phyloP scores from a whole-genome alignment of 1,284 basidiomycete species.

The Leccinum pseudoinsigne region DNA sequence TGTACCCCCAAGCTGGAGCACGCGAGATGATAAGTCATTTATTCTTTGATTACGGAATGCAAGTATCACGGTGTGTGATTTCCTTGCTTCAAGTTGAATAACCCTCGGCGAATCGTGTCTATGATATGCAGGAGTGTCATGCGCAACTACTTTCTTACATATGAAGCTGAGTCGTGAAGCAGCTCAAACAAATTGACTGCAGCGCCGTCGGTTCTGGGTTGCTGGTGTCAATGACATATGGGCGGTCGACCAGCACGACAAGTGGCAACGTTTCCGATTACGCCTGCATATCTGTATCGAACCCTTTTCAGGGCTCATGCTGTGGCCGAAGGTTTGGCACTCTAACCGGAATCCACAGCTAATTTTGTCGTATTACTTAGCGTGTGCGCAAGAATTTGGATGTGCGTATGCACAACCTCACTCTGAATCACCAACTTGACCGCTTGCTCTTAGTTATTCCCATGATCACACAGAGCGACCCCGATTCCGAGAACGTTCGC shows the following conservation, averaged over 20 bases:
- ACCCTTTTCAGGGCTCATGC: neutral
- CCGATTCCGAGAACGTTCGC: no score
- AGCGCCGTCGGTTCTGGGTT: neutral
- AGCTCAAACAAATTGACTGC: neutral
- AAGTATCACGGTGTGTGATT: no score
- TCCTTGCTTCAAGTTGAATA: no score
- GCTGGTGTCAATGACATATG: neutral
- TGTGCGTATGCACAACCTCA: conserved; percentile 1
- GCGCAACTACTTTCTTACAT: neutral
- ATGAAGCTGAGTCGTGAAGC: neutral
- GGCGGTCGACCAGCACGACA: neutral
- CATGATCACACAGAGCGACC: no score
- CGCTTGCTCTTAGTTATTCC: no score
- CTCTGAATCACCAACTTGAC: no score
- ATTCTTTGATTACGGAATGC: no score
- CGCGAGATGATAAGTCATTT: no score
- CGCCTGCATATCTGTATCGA: neutral
- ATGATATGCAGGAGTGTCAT: no score
- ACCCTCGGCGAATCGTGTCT: no score
- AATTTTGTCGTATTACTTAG: conserved; percentile 1
- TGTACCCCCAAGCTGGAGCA: no score
- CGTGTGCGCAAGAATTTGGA: neutral
- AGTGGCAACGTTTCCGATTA: neutral
- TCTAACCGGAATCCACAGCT: conserved; percentile 4
- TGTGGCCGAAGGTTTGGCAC: conserved; percentile 9